Conservation (phyloP, 2,329 filamentous ascomycete genomes). For the Myriosclerotinia duriaeana region DNA sequence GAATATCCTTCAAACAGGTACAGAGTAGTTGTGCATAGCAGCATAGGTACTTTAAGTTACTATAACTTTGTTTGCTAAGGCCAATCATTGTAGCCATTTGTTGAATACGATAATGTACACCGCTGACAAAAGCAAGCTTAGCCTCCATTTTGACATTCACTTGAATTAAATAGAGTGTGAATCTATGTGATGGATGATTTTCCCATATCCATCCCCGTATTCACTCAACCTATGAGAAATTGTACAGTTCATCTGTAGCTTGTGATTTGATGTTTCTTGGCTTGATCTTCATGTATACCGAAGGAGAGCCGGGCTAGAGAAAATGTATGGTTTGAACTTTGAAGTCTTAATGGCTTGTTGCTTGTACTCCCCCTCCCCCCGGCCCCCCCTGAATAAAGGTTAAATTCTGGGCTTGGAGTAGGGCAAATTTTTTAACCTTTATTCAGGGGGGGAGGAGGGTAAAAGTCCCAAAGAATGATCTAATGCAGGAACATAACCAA, state of each 20-base stretch:
- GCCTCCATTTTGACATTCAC: conserved; percentile 10
- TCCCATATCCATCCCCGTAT: neutral
- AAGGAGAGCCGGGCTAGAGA: conserved; percentile 18
- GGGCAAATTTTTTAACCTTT: too few relatives aligned
- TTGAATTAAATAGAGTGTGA: conserved; percentile 3
- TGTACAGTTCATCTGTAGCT: conserved; percentile 12
- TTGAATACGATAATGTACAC: conserved; percentile 2
- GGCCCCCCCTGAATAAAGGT: too few relatives aligned
- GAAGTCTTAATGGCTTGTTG: conserved; percentile 2
- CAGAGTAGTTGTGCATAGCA: neutral
- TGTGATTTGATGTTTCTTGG: conserved; percentile 17
- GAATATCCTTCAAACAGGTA: conserved; percentile 14
- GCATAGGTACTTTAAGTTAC: too few relatives aligned
- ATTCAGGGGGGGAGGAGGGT: too few relatives aligned
- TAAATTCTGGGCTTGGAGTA: too few relatives aligned
- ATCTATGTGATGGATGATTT: conserved; percentile 14
- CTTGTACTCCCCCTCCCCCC: too few relatives aligned
- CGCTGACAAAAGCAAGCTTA: conserved; percentile 1
- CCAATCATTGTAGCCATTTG: neutral
- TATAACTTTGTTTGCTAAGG: neutral
- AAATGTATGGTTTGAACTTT: conserved; percentile 14
- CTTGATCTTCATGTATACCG: conserved; percentile 20
- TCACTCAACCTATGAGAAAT: conserved; percentile 12
- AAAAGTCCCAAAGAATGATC: neutral
- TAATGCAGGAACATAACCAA: conserved; percentile 21